Evolutionary conservation across 1,139 yeast species (phyloP).

Genomic region (Blastobotrys aristatus): DNA sequence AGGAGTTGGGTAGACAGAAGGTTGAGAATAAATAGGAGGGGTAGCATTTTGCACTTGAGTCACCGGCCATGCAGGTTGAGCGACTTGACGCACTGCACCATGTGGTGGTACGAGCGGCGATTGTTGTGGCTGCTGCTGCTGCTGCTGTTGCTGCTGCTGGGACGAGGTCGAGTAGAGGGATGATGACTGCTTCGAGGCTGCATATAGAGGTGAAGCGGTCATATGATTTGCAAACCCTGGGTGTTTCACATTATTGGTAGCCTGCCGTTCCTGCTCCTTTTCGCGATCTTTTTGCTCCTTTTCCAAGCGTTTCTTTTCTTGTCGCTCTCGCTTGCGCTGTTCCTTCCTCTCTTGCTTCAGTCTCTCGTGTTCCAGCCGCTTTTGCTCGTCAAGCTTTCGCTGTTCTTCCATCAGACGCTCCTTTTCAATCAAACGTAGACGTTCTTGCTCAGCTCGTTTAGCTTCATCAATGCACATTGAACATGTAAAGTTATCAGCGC

Average conservation of each 20-base stretch:
- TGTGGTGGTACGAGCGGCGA: too few relatives aligned
- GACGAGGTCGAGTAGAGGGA: too few relatives aligned
- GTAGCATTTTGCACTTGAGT: neutral
- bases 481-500: constrained; percentile 12
- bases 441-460: constrained; percentile 9
- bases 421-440: constrained; percentile 2
- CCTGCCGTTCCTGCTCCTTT: neutral
- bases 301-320: constrained; percentile 14
- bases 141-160: too few relatives aligned
- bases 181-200: neutral
- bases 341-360: constrained; percentile 10
- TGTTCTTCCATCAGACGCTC: constrained; percentile 4
- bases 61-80: neutral
- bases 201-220: too few relatives aligned
- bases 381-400: constrained; percentile 8
- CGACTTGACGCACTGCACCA: too few relatives aligned
- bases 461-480: constrained; percentile 13
- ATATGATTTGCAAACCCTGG: neutral
- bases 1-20: neutral
- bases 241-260: neutral
- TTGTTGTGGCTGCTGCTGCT: too few relatives aligned
- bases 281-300: neutral
- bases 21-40: neutral
- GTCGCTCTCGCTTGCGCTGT: constrained; percentile 11
- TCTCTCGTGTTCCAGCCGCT: constrained; percentile 9